Evolutionary conservation across 352 stramenopile genomes (phyloP), one percentile per base, ranked within the genome.

Genomic region (Pythium rishiriense): DNA sequence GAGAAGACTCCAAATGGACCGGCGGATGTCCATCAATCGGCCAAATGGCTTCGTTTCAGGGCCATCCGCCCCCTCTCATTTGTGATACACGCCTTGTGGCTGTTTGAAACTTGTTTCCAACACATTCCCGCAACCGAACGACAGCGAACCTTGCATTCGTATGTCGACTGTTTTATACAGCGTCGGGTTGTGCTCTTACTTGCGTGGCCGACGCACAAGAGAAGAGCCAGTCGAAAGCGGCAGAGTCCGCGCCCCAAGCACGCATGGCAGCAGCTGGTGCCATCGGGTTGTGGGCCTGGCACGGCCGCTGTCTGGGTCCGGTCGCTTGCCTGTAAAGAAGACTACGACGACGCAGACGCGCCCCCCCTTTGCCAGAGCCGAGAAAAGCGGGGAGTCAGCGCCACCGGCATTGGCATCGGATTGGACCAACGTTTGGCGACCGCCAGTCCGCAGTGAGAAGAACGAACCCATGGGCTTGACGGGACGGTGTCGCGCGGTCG

Each of bases 201-300:
- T 54, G 48, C 48, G 48, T 41, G 48, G 48, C 28, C 25, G 28
- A 33, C 5, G 48, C 28, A 25, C 54, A 17, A 61, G 54, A 61
- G 54, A 61, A 28, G 28, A n/a, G 28, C 15, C 55, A 31, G 25
- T 26, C 26, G 15, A 14, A 41, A 21, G n/a, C 21, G 51, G 33
- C 51, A 47, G 33, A 59, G 52, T 39, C 52, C 21, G 19, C 28
- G 47, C 12, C 24, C n/a, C 14, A 14, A 41, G 37, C 54, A 43
- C 26, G 54, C 35, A 33, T 43, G 37, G 42, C 22, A 37, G 42
- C 59, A 66, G 59, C 59, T 66, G 59, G 51, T 56, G 51, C 61
- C 59, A 66, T 49, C 19, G 9, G 31, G 51, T 66, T 66, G 59
- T 66, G 59, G 59, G 50, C n/a, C 48, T 48, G 22, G 57, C 31